Evolutionary conservation across 2,329 filamentous ascomycete species (phyloP).

Genomic region (Myriosclerotinia curreyana): DNA sequence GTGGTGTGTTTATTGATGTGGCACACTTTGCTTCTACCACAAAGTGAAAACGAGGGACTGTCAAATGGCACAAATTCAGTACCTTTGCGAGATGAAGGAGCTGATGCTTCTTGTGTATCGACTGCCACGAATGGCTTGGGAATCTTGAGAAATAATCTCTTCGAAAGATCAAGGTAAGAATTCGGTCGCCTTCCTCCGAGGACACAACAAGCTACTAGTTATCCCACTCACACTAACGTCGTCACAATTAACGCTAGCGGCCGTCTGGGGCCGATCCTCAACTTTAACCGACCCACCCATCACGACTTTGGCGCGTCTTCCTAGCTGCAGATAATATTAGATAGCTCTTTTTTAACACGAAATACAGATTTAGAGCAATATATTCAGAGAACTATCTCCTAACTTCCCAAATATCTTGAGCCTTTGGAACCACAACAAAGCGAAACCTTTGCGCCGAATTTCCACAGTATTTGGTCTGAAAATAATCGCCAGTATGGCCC

Average conservation of each 20-base stretch:
- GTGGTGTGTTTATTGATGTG: conserved; percentile 22
- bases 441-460: not conserved
- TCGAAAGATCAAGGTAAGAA: conserved; percentile 2
- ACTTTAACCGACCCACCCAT: conserved; percentile 29
- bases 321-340: not conserved
- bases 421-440: not conserved
- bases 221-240: conserved; percentile 9
- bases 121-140: not conserved
- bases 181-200: not conserved
- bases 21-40: conserved; percentile 36
- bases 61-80: not conserved
- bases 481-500: conserved; percentile 44
- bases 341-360: conserved; percentile 7
- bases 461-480: not conserved
- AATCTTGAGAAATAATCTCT: conserved; percentile 20
- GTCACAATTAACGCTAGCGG: conserved; percentile 17
- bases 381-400: not conserved
- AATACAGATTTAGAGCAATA: conserved; percentile 6
- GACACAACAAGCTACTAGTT: conserved; percentile 20
- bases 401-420: not conserved
- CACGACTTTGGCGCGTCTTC: conserved; percentile 20
- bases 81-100: not conserved
- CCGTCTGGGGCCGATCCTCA: not conserved
- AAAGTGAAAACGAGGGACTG: conserved; percentile 24
- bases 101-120: conserved; percentile 1